A percentile compares a stretch with the other conserved stretches of the same genome.
These are phyloP conservation scores for Dryas alaskensis DNA, from an alignment of 306 rosid species.

Conservation along the genomic window DNA sequence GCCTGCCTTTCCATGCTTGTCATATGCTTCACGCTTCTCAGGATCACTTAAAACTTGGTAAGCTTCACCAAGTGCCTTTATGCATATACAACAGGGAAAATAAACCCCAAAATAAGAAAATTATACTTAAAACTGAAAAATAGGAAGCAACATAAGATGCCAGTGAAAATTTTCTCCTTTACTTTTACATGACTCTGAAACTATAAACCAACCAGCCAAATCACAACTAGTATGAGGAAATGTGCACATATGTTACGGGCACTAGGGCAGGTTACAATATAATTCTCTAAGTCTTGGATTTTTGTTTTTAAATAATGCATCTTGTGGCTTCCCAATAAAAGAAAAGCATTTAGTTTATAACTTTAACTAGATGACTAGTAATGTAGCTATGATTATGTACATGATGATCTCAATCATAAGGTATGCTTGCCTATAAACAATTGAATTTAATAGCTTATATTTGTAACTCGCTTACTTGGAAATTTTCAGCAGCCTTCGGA, in stretches of 20 bases:
- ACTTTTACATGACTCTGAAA: not conserved
- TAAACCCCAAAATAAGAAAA: constrained; percentile 17
- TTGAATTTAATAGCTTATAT: constrained; percentile 1
- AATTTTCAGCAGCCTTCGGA: constrained; percentile 82
- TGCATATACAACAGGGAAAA: constrained; percentile 17
- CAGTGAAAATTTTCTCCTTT: not conserved
- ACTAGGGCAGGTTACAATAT: not conserved
- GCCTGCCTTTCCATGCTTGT: constrained; percentile 79
- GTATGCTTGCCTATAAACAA: not conserved
- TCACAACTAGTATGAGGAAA: constrained; percentile 5
- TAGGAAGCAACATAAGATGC: not conserved
- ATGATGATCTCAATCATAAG: not conserved
- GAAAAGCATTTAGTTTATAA: not conserved
- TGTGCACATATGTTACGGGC: not conserved
- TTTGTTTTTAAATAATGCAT: constrained; percentile 4
- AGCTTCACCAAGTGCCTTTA: constrained; percentile 92
- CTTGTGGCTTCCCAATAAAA: not conserved
- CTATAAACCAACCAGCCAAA: constrained; percentile 1
- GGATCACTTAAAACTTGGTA: constrained; percentile 97
- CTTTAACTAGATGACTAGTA: not conserved
- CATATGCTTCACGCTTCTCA: constrained; percentile 86
- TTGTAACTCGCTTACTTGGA: constrained; percentile 57
- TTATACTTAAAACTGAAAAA: not conserved
- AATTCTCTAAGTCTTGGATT: not conserved
- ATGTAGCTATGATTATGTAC: not conserved